phyloP scores from a whole-genome alignment of 768 basidiomycete species.

The Pleurotus tuoliensis region DNA sequence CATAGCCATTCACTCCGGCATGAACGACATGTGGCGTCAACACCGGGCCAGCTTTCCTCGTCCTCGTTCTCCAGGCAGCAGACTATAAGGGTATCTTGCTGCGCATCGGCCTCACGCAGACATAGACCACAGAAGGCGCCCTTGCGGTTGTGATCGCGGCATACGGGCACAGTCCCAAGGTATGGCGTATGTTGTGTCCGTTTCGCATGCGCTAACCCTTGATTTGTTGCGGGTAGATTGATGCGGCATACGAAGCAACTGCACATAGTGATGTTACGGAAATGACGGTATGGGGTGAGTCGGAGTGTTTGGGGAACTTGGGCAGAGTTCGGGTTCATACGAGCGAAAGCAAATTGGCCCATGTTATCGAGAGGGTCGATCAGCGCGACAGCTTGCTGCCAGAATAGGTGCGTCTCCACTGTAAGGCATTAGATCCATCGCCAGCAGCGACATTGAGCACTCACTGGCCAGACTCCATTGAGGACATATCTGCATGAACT shows the following conservation, averaged over 20 bases:
- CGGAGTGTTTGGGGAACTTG: slow-evolving; percentile 29
- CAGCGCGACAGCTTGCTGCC: slow-evolving; percentile 58
- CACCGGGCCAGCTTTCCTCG: slow-evolving; percentile 59
- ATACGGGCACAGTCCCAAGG: slow-evolving; percentile 47
- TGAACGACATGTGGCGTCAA: slow-evolving; percentile 63
- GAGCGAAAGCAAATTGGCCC: slow-evolving; percentile 43
- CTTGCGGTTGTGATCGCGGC: slow-evolving; percentile 61
- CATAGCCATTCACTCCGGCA: slow-evolving; percentile 69
- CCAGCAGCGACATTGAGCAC: slow-evolving; percentile 21
- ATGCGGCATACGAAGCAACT: slow-evolving; percentile 69
- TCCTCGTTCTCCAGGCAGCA: slow-evolving; percentile 70
- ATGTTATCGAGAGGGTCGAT: slow-evolving; percentile 62
- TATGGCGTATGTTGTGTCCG: slow-evolving; percentile 36
- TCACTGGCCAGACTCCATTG: slow-evolving; percentile 58
- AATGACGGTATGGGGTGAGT: slow-evolving; percentile 55
- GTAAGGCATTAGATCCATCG: slow-evolving; percentile 15
- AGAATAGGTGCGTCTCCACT: slow-evolving; percentile 73
- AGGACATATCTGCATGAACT: slow-evolving; percentile 59
- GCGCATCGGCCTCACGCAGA: slow-evolving; percentile 51
- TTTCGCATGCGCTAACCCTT: slow-evolving; percentile 52
- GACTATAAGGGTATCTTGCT: slow-evolving; percentile 20
- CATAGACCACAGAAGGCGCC: slow-evolving; percentile 63
- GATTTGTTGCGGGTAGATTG: slow-evolving; percentile 48
- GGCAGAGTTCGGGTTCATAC: slow-evolving; percentile 31
- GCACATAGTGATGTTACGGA: slow-evolving; percentile 49